phyloP scores from a whole-genome alignment of 2,329 filamentous ascomycete genomes.

The Arthrinium puccinioides region DNA sequence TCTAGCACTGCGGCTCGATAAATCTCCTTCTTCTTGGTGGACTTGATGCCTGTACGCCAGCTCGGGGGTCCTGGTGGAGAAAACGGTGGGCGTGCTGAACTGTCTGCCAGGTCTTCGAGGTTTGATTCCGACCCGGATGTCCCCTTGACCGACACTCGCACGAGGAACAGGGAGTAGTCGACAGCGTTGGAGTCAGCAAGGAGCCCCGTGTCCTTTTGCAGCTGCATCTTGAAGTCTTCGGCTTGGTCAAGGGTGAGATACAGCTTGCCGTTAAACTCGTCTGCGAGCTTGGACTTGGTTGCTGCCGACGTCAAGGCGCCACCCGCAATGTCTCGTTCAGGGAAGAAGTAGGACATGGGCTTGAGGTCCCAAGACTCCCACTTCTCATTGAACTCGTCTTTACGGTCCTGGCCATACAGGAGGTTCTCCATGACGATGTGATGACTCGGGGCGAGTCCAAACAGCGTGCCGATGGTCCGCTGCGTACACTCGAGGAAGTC shows the following conservation, averaged over 20 bases:
- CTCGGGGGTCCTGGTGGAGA: conserved; percentile 27
- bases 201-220: conserved; percentile 57
- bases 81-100: conserved; percentile 20
- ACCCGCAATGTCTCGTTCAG: conserved; percentile 62
- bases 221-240: conserved; percentile 43
- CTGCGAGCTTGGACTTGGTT: conserved; percentile 58
- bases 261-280: conserved; percentile 61
- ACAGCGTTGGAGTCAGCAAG: conserved; percentile 58
- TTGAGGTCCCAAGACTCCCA: conserved; percentile 75
- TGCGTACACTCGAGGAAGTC: conserved; percentile 56
- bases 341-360: conserved; percentile 68
- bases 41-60: conserved; percentile 57
- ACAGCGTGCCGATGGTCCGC: conserved; percentile 48
- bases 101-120: not conserved
- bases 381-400: conserved; percentile 27
- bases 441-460: conserved; percentile 58
- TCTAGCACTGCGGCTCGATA: conserved; percentile 64
- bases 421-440: conserved; percentile 77
- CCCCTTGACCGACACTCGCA: conserved; percentile 36
- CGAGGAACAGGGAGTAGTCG: conserved; percentile 69
- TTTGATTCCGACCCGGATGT: conserved; percentile 1
- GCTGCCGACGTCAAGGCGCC: conserved; percentile 56
- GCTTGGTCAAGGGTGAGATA: conserved; percentile 47
- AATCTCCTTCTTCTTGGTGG: conserved; percentile 56
- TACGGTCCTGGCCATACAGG: conserved; percentile 48